Percentiles rank a stretch among this genome's conserved stretches.
These are phyloP conservation scores for Simplicillium sp. DNA, from an alignment of 2,329 filamentous ascomycete genomes.

Conservation along the genomic window DNA sequence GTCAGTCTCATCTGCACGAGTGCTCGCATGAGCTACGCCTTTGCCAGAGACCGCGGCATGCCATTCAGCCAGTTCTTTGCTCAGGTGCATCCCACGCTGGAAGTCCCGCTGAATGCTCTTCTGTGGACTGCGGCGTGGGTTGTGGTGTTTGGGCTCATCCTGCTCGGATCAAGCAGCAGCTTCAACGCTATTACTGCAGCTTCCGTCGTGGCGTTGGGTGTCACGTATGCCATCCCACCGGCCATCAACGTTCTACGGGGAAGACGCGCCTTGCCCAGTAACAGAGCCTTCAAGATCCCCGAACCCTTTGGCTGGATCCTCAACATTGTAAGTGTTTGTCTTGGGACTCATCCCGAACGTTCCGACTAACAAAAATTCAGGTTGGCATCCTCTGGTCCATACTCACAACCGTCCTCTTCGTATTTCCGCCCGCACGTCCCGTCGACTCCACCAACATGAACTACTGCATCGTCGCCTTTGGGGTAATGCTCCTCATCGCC, in stretches of 20 bases:
- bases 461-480: slow-evolving; percentile 39
- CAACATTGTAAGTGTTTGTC: background rate
- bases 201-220: slow-evolving; percentile 60
- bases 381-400: slow-evolving; percentile 53
- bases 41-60: slow-evolving; percentile 54
- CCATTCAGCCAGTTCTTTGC: slow-evolving; percentile 52
- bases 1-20: slow-evolving; percentile 57
- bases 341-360: background rate
- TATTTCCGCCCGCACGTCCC: slow-evolving; percentile 22
- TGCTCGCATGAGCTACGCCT: slow-evolving; percentile 58
- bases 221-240: slow-evolving; percentile 68
- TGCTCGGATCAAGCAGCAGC: slow-evolving; percentile 53
- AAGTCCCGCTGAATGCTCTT: slow-evolving; percentile 59
- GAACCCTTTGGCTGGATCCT: background rate
- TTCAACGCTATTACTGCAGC: slow-evolving; percentile 65
- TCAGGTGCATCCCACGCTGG: slow-evolving; percentile 49
- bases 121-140: slow-evolving; percentile 51
- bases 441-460: slow-evolving; percentile 62
- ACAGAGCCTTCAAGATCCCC: background rate
- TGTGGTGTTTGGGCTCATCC: slow-evolving; percentile 60
- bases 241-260: slow-evolving; percentile 59
- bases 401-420: slow-evolving; percentile 56
- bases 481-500: slow-evolving; percentile 34
- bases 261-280: slow-evolving; percentile 48
- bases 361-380: background rate